Evolutionary conservation across 2,329 filamentous ascomycete species (phyloP).

Genomic region (Apiospora koreana): DNA sequence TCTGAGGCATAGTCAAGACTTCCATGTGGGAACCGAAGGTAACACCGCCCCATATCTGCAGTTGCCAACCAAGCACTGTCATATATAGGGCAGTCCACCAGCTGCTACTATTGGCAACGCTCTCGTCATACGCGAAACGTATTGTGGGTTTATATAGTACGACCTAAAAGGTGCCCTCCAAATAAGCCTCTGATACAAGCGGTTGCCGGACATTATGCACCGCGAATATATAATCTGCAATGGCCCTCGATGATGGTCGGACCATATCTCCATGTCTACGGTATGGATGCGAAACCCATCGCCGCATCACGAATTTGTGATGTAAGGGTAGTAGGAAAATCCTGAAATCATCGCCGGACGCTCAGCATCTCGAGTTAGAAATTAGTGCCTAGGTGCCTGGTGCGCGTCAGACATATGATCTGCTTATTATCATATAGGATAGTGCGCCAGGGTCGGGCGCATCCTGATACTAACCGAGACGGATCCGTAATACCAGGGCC

Average conservation of each 20-base stretch:
- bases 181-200: neutral
- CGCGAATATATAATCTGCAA: neutral
- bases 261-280: neutral
- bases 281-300: neutral
- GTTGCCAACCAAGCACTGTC: neutral
- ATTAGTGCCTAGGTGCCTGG: too few species aligned
- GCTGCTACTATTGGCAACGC: neutral
- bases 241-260: neutral
- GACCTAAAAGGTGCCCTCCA: neutral
- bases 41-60: slow-evolving; percentile 1
- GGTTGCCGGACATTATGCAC: neutral
- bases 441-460: neutral
- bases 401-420: slow-evolving; percentile 5
- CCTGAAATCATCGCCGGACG: neutral
- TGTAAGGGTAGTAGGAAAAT: neutral
- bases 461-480: neutral
- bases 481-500: slow-evolving; percentile 3
- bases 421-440: neutral
- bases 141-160: neutral
- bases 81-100: neutral
- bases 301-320: neutral
- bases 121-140: neutral
- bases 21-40: neutral
- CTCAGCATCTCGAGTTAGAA: neutral
- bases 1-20: slow-evolving; percentile 4